Evolutionary conservation across 1,139 yeast genomes (phyloP).

Genomic region (Nakaseomyces glabratus): DNA sequence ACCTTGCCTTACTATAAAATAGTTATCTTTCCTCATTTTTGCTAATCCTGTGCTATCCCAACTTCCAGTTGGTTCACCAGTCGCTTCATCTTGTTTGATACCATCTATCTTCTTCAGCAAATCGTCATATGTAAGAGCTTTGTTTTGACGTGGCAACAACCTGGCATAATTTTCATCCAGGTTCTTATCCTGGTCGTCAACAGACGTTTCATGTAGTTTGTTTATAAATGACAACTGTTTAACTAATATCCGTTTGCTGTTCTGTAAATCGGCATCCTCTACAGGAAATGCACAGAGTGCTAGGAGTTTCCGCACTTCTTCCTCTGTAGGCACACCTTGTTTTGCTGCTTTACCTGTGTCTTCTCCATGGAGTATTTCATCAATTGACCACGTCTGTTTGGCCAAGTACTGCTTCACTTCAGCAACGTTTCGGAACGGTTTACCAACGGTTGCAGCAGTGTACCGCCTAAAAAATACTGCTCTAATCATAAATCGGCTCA

Average conservation of each 20-base stretch:
- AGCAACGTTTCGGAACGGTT: conserved; percentile 12
- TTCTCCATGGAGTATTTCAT: conserved; percentile 14
- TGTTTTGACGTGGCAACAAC: conserved; percentile 16
- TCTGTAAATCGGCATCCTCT: conserved; percentile 24
- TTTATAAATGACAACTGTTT: conserved; percentile 42
- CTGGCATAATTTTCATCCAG: conserved; percentile 19
- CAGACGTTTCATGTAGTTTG: conserved; percentile 33
- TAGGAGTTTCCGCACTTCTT: conserved; percentile 28
- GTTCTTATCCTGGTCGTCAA: conserved; percentile 16
- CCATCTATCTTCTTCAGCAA: conserved; percentile 19
- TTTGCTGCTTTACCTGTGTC: conserved; percentile 8
- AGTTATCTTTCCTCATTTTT: conserved; percentile 27
- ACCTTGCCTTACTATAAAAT: conserved; percentile 36
- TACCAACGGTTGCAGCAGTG: conserved; percentile 15
- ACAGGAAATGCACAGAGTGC: conserved; percentile 40
- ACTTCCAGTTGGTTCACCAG: conserved; percentile 33
- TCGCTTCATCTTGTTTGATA: conserved; percentile 17
- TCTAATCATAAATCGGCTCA: too few relatives aligned
- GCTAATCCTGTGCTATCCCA: conserved; percentile 35
- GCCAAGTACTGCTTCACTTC: conserved; percentile 19
- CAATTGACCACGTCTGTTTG: conserved; percentile 23
- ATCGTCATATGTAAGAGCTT: conserved; percentile 26
- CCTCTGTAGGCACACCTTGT: conserved; percentile 8
- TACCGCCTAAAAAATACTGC: too few relatives aligned
- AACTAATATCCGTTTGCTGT: conserved; percentile 33